These are phyloP conservation scores for Solanum hybrid DNA, from an alignment of 305 asterid species.

Conservation along the genomic window DNA sequence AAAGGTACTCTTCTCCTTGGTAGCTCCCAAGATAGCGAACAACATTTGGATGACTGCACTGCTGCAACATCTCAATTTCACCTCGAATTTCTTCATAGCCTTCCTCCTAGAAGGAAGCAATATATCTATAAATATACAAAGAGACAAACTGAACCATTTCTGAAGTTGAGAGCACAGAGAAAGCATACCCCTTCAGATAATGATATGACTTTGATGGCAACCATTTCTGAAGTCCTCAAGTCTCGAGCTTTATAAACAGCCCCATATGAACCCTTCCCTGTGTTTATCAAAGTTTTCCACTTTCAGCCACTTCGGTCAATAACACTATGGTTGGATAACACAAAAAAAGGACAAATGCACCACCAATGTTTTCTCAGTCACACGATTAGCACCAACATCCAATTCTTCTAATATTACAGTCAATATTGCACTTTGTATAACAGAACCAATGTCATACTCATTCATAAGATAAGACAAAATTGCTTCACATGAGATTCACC, in stretches of 20 bases:
- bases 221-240: constrained; percentile 77
- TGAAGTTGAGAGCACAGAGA: neutral
- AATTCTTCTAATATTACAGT: neutral
- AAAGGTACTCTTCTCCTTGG: constrained; percentile 97
- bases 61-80: constrained; percentile 99
- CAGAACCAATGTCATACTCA: neutral
- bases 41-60: constrained; percentile 98
- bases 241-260: constrained; percentile 97
- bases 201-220: constrained; percentile 95
- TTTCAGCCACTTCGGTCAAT: constrained; percentile 10
- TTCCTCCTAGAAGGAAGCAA: constrained; percentile 59
- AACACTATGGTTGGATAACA: neutral
- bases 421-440: neutral
- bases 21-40: constrained; percentile 98
- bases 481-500: neutral
- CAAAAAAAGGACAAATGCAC: neutral
- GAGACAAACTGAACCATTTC: neutral
- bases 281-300: constrained; percentile 15
- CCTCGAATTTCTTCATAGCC: constrained; percentile 98
- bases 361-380: neutral
- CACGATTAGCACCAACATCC: constrained; percentile 1
- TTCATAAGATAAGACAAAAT: neutral
- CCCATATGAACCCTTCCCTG: constrained; percentile 98
- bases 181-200: constrained; percentile 87
- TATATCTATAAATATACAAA: neutral